A percentile compares a stretch with the other conserved stretches of the same genome.
These are phyloP conservation scores for Aspergillus texensis DNA, from an alignment of 2,329 filamentous ascomycete species.

Conservation along the genomic window DNA sequence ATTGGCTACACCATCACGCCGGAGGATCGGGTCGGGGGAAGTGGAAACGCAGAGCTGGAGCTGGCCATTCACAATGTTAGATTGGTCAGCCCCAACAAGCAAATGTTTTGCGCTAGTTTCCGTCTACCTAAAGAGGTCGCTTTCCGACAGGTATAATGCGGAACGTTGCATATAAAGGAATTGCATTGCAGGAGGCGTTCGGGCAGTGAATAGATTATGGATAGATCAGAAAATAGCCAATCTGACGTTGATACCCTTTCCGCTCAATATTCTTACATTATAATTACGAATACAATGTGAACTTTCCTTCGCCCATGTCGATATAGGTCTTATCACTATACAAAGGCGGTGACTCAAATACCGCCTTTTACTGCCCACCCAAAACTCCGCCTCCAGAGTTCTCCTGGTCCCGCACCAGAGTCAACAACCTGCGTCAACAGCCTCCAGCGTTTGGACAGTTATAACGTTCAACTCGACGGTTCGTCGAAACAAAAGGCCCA, in stretches of 20 bases:
- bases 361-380: constrained; percentile 27
- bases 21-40: constrained; percentile 50
- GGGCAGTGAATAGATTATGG: constrained; percentile 12
- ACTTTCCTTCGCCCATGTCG: neutral
- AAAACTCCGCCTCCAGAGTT: constrained; percentile 17
- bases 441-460: neutral
- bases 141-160: constrained; percentile 53
- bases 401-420: constrained; percentile 13
- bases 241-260: constrained; percentile 17
- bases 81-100: constrained; percentile 88
- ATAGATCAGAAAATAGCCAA: constrained; percentile 22
- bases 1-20: constrained; percentile 62
- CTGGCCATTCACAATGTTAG: constrained; percentile 68
- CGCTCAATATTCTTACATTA: neutral
- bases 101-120: constrained; percentile 96
- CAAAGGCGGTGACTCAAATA: constrained; percentile 15
- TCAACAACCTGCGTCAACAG: constrained; percentile 16
- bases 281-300: neutral
- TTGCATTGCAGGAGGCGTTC: constrained; percentile 22
- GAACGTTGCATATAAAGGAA: constrained; percentile 1
- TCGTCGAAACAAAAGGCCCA: neutral
- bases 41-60: constrained; percentile 62
- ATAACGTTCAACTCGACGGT: neutral
- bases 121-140: constrained; percentile 80
- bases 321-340: neutral